Evolutionary conservation across 257 asterid genomes (phyloP).

Genomic region (Salvia rosmarinus): DNA sequence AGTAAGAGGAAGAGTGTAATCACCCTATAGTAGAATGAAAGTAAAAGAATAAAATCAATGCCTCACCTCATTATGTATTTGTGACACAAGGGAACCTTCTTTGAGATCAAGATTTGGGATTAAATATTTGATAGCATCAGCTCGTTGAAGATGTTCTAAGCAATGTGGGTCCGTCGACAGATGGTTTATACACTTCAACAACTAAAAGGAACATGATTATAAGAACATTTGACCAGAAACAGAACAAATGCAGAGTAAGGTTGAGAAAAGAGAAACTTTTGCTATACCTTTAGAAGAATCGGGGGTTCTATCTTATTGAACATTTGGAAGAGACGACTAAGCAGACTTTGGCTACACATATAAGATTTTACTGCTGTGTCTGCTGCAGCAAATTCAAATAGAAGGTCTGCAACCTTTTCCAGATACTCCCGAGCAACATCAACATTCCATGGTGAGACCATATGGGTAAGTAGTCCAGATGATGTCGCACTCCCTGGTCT

Average conservation of each 20-base stretch:
- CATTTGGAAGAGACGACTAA: conserved; percentile 97
- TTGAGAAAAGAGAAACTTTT: conserved; percentile 15
- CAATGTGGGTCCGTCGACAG: conserved; percentile 97
- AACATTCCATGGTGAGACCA: conserved; percentile 93
- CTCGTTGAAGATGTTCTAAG: conserved; percentile 94
- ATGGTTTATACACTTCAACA: conserved; percentile 90
- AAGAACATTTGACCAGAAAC: conserved; percentile 26
- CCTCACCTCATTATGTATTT: conserved; percentile 96
- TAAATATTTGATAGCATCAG: conserved; percentile 93
- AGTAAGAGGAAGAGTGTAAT: not conserved
- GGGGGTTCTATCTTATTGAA: conserved; percentile 95
- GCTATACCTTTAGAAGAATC: conserved; percentile 84
- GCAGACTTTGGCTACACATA: conserved; percentile 99
- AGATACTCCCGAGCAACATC: conserved; percentile 94
- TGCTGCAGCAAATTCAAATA: conserved; percentile 93
- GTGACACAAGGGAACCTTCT: conserved; percentile 88
- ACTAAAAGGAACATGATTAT: conserved; percentile 45
- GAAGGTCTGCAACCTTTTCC: conserved; percentile 95
- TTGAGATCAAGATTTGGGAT: conserved; percentile 96
- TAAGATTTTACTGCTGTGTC: conserved; percentile 87
- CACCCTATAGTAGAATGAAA: conserved; percentile 5
- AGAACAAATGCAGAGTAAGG: conserved; percentile 4
- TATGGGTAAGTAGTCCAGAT: conserved; percentile 85
- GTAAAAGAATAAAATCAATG: conserved; percentile 15
- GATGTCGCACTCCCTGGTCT: conserved; percentile 97